phyloP scores from a whole-genome alignment of 2,329 filamentous ascomycete genomes.

The Colletotrichum sp. region DNA sequence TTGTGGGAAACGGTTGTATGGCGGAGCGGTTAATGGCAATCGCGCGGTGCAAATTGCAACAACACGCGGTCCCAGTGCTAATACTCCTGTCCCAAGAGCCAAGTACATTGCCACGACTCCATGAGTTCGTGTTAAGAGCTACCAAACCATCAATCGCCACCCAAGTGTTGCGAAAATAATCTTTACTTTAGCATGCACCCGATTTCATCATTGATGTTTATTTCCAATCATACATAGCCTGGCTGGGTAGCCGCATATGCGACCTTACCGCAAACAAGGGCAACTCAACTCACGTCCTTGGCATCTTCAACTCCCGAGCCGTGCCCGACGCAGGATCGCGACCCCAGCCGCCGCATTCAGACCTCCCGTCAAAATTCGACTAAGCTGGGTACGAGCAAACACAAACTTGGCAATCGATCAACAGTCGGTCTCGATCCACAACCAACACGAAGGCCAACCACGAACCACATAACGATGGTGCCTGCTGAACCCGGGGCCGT shows the following conservation, averaged over 20 bases:
- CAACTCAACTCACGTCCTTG: not conserved
- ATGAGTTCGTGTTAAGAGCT: fast-evolving
- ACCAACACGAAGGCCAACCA: not conserved
- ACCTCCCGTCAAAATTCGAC: not conserved
- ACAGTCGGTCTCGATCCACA: not conserved
- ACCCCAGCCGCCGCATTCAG: not conserved
- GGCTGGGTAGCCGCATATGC: not conserved
- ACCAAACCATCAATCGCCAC: not conserved
- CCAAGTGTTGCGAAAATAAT: not conserved
- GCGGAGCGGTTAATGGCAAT: not conserved
- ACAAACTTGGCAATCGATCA: not conserved
- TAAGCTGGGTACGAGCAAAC: not conserved
- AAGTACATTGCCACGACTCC: not conserved
- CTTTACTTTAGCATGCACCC: not conserved
- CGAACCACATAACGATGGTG: not conserved
- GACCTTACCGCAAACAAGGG: not conserved
- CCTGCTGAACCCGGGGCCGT: not conserved
- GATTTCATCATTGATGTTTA: fast-evolving
- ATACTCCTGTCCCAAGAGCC: not conserved
- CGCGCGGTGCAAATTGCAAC: not conserved
- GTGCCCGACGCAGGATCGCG: not conserved
- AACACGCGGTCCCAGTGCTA: not conserved
- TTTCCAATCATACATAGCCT: not conserved
- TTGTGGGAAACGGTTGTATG: not conserved
- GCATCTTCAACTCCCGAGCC: not conserved